Conservation (phyloP, 2,329 filamentous ascomycete species). For the Trichoderma brevicompactum region DNA sequence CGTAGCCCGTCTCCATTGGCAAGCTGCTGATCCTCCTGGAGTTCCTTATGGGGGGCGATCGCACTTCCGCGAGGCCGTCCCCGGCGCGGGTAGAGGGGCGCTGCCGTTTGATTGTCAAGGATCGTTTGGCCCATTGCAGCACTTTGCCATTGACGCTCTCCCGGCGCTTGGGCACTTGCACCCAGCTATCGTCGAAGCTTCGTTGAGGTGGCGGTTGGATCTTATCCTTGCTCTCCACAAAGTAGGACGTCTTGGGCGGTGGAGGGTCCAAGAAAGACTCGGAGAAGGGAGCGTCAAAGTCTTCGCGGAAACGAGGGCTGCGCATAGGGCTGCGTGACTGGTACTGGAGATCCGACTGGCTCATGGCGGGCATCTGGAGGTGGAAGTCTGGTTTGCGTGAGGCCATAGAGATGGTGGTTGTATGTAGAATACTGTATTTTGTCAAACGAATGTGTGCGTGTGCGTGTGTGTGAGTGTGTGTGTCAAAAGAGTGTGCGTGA, state of each 20-base stretch:
- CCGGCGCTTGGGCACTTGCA: slow-evolving; percentile 36
- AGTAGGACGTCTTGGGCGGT: slow-evolving; percentile 38
- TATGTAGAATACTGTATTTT: slow-evolving; percentile 1
- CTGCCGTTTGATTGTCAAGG: slow-evolving; percentile 37
- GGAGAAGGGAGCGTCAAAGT: slow-evolving; percentile 47
- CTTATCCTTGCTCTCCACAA: slow-evolving; percentile 37
- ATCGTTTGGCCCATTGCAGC: slow-evolving; percentile 43
- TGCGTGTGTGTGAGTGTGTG: too few relatives aligned
- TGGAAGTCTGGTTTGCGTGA: slow-evolving; percentile 38
- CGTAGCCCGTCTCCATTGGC: background rate
- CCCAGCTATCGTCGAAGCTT: slow-evolving; percentile 36
- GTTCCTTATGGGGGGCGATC: slow-evolving; percentile 16
- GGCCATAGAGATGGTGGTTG: slow-evolving; percentile 33
- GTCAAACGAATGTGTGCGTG: slow-evolving; percentile 6
- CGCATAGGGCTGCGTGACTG: slow-evolving; percentile 32
- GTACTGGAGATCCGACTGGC: slow-evolving; percentile 28
- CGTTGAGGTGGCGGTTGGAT: slow-evolving; percentile 31
- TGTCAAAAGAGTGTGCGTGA: slow-evolving; percentile 15
- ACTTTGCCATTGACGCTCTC: slow-evolving; percentile 42
- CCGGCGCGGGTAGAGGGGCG: slow-evolving; percentile 33
- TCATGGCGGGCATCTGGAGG: slow-evolving; percentile 36
- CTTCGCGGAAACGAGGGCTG: slow-evolving; percentile 45
- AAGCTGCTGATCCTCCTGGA: slow-evolving; percentile 12
- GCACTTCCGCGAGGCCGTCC: slow-evolving; percentile 33
- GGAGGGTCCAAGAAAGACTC: slow-evolving; percentile 42